Evolutionary conservation across 495 filamentous ascomycete species (phyloP).

Genomic region (Pyrenopolyporus hunteri): DNA sequence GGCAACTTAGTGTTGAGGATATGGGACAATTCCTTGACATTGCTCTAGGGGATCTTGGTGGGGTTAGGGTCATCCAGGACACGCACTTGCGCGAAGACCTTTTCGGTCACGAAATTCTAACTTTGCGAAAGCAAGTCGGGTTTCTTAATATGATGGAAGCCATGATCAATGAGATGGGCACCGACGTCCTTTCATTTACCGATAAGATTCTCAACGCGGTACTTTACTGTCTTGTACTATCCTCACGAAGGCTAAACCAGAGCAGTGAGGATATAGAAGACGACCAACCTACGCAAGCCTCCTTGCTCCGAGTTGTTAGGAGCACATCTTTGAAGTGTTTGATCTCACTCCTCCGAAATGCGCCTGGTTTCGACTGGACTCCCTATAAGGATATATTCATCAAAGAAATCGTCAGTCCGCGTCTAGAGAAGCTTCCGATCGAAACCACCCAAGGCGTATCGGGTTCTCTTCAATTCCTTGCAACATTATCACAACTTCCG

Average conservation of each 20-base stretch:
- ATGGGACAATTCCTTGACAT: slow-evolving; percentile 82
- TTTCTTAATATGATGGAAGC: slow-evolving; percentile 88
- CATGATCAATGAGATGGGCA: slow-evolving; percentile 82
- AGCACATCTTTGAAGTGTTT: slow-evolving; percentile 79
- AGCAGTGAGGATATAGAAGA: slow-evolving; percentile 56
- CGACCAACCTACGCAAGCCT: slow-evolving; percentile 53
- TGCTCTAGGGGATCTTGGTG: slow-evolving; percentile 71
- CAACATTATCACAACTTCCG: slow-evolving; percentile 74
- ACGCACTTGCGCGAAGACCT: slow-evolving; percentile 52
- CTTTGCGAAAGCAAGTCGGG: slow-evolving; percentile 80
- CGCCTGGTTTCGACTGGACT: slow-evolving; percentile 69
- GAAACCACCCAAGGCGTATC: slow-evolving; percentile 92
- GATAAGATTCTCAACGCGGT: slow-evolving; percentile 71
- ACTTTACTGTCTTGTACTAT: slow-evolving; percentile 75
- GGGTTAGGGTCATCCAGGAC: slow-evolving; percentile 61
- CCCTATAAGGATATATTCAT: slow-evolving; percentile 73
- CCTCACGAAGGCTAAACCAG: slow-evolving; percentile 64
- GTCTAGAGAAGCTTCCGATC: slow-evolving; percentile 77
- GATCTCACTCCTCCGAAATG: slow-evolving; percentile 73
- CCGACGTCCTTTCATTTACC: slow-evolving; percentile 65
- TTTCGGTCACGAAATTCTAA: slow-evolving; percentile 61
- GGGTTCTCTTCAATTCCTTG: slow-evolving; percentile 77
- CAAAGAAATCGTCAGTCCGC: slow-evolving; percentile 72
- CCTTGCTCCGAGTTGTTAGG: slow-evolving; percentile 71
- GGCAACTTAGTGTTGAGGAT: slow-evolving; percentile 62